These are phyloP conservation scores for Phytophthora pini DNA, from an alignment of 352 stramenopile species.

Conservation along the genomic window DNA sequence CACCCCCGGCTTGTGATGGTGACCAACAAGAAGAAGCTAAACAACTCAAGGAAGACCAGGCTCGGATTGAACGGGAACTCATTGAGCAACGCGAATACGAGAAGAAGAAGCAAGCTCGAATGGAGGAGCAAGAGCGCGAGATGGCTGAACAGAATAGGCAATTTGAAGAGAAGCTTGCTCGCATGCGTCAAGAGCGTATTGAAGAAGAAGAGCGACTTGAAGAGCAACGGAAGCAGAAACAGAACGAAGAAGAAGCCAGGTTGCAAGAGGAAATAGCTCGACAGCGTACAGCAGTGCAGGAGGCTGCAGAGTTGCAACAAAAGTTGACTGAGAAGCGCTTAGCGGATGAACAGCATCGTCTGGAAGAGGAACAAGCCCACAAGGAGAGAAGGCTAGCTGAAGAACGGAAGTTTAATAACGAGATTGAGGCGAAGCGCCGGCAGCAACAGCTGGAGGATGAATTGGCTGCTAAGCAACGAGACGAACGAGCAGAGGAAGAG, in stretches of 20 bases:
- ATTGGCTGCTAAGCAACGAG: conserved; percentile 9
- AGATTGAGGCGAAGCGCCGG: conserved; percentile 24
- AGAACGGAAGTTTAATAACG: conserved; percentile 29
- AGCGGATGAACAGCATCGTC: conserved; percentile 29
- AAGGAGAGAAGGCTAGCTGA: conserved; percentile 26
- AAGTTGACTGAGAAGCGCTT: conserved; percentile 27
- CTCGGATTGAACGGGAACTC: conserved; percentile 50
- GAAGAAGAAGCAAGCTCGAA: conserved; percentile 39
- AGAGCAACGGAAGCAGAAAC: conserved; percentile 26
- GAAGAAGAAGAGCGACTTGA: conserved; percentile 49
- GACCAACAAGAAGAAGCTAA: conserved; percentile 60
- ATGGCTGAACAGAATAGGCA: conserved; percentile 39
- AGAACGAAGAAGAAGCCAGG: conserved; percentile 41
- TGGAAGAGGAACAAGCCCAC: conserved; percentile 29
- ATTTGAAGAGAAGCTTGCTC: conserved; percentile 57
- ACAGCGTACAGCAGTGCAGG: conserved; percentile 45
- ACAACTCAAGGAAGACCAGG: conserved; percentile 43
- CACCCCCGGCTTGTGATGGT: conserved; percentile 17
- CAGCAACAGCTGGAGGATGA: conserved; percentile 33
- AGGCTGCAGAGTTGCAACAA: conserved; percentile 38
- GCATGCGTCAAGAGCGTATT: conserved; percentile 36
- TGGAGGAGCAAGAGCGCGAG: conserved; percentile 49
- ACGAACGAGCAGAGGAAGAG: conserved; percentile 28
- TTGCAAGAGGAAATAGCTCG: conserved; percentile 42
- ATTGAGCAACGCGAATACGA: conserved; percentile 63